Conservation (phyloP, 306 rosid species). For the Acacia acuminata region DNA sequence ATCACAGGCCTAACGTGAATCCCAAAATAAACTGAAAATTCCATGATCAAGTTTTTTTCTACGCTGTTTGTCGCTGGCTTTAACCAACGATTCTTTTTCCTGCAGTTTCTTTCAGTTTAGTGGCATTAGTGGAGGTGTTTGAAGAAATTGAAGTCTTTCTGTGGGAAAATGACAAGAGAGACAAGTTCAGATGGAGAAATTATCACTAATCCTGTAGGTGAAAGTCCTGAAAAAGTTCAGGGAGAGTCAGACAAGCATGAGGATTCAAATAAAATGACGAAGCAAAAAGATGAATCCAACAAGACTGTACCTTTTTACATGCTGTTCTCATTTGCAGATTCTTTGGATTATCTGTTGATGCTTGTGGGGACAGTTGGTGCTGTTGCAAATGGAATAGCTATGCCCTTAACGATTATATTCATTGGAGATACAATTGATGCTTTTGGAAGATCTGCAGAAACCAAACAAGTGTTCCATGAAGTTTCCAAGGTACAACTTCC, state of each 20-base stretch:
- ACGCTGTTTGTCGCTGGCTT: constrained; percentile 15
- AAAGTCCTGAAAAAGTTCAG: constrained; percentile 7
- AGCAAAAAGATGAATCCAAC: constrained; percentile 35
- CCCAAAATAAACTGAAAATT: neutral
- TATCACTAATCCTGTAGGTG: neutral
- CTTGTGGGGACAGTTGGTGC: constrained; percentile 64
- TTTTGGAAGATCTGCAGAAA: constrained; percentile 52
- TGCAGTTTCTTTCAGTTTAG: constrained; percentile 34
- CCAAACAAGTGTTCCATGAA: constrained; percentile 42
- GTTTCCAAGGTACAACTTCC: constrained; percentile 57
- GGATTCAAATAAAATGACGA: constrained; percentile 41
- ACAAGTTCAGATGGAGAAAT: constrained; percentile 33
- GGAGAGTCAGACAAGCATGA: constrained; percentile 18
- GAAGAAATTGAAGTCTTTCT: constrained; percentile 6
- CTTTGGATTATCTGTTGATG: constrained; percentile 64
- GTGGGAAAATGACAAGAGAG: constrained; percentile 44
- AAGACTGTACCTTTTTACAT: constrained; percentile 64
- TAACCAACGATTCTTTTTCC: constrained; percentile 11
- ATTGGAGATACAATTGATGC: constrained; percentile 66
- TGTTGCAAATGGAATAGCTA: constrained; percentile 56
- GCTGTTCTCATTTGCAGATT: constrained; percentile 86
- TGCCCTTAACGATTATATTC: constrained; percentile 65
- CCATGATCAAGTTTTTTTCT: neutral
- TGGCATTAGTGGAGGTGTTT: constrained; percentile 10
- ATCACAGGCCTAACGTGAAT: constrained; percentile 1